A percentile compares a stretch with the other conserved stretches of the same genome.
Conservation (phyloP, 2,329 filamentous ascomycete genomes). For the Ascochyta fabae region DNA sequence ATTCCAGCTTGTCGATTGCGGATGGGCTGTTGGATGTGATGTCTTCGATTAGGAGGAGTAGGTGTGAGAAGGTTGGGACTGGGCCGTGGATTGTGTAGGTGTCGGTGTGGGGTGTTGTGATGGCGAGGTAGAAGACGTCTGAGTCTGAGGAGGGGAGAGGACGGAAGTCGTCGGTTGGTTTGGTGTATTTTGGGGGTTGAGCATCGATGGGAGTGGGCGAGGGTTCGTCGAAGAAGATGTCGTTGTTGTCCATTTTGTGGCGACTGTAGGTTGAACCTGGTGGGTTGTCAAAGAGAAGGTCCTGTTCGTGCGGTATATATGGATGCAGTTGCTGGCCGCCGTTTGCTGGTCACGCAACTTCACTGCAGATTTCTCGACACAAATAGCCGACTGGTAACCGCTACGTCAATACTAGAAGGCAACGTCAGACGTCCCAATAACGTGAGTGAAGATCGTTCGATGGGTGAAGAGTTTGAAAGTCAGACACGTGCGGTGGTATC, state of each 20-base stretch:
- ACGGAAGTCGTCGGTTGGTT: constrained; percentile 26
- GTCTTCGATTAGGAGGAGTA: constrained; percentile 25
- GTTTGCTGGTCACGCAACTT: background rate
- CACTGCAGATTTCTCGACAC: background rate
- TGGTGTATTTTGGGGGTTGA: background rate
- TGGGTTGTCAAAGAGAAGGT: background rate
- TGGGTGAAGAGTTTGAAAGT: background rate
- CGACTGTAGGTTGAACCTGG: background rate
- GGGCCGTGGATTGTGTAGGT: constrained; percentile 28
- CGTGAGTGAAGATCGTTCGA: background rate
- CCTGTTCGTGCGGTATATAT: background rate
- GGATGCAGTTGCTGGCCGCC: background rate
- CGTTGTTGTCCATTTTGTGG: constrained; percentile 12
- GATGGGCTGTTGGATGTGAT: constrained; percentile 22
- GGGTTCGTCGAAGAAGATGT: constrained; percentile 15
- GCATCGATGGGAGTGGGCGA: background rate
- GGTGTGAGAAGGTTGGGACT: constrained; percentile 18
- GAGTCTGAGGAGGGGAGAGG: background rate
- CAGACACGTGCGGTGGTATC: constrained; percentile 26
- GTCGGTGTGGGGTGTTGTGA: constrained; percentile 32
- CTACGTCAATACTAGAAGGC: background rate
- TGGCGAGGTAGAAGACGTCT: constrained; percentile 35
- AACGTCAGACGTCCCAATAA: too few species aligned
- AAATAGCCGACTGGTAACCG: background rate
- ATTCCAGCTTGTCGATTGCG: constrained; percentile 30